Evolutionary conservation across 352 stramenopile genomes (phyloP), one percentile per base, ranked within the genome.

Genomic region (Phytophthora hybrid): DNA sequence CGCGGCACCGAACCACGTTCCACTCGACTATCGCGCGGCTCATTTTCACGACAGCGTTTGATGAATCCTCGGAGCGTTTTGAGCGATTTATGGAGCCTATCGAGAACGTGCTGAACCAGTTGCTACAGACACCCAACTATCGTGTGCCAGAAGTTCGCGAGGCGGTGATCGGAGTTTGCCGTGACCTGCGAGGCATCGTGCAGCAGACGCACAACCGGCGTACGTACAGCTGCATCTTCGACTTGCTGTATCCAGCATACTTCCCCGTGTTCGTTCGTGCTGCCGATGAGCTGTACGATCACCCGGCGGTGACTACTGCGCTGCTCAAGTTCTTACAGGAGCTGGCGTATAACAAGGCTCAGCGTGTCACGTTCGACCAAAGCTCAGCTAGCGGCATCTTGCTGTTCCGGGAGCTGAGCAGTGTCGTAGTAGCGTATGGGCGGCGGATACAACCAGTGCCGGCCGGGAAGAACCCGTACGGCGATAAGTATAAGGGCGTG

Each of bases 241-340:
- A 99, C 39, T 86, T 98, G n/a, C 74, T 99, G 51, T 98, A 99
- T 81, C 98, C 98, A 6, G 89, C 91, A 3, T 98, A 99, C 80
- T 97, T 99, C 66, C 91, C 96, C 8, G 86, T 99, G 18, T 97
- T 99, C 59, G 87, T 97, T 11, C 94, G 96, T 47, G 95, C 98
- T 59, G 93, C 94, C 8, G 96, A 99, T 62, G 89, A 98, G 44
- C 97, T 98, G 86, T 98, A 93, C 74, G 88, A 97, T 69, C 92
- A 97, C 73, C 96, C 97, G 5, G 84, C 93, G 59, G 97, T 98
- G 4, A 99, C 97, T 62, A 99, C 97, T 39, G 96, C 97, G 68
- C 83, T 99, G 53, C 85, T 99, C 19, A 99, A 99, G 67, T 99
- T 99, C 77, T 80, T 99, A 60, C 93, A 99, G 66, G 98, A 99